Evolutionary conservation across 2,329 filamentous ascomycete species (phyloP).

Genomic region (Dichotomopilus funicola): DNA sequence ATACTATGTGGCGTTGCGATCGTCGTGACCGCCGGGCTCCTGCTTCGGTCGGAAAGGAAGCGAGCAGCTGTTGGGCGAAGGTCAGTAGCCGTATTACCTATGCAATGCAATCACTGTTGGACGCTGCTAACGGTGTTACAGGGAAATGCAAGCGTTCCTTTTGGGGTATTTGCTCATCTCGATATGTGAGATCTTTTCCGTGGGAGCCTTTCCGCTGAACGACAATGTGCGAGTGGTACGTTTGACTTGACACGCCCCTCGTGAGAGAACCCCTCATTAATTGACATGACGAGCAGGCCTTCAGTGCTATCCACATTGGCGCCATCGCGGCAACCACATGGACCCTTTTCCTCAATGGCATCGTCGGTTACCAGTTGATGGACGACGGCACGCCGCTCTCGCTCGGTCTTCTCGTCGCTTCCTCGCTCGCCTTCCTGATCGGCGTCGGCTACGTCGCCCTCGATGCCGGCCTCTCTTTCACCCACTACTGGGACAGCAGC

Average conservation of each 20-base stretch:
- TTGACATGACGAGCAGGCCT: conserved; percentile 49
- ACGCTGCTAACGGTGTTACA: conserved; percentile 31
- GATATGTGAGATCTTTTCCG: conserved; percentile 94
- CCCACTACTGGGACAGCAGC: conserved; percentile 65
- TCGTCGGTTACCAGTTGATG: conserved; percentile 87
- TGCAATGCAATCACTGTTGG: not conserved
- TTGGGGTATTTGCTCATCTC: conserved; percentile 77
- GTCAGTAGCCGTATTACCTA: conserved; percentile 40
- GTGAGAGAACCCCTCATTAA: not conserved
- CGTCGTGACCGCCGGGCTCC: conserved; percentile 54
- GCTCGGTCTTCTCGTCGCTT: conserved; percentile 65
- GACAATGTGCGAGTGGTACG: conserved; percentile 64
- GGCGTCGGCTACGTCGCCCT: conserved; percentile 94
- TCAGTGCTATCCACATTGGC: conserved; percentile 84
- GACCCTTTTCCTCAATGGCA: conserved; percentile 84
- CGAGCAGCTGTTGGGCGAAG: conserved; percentile 88
- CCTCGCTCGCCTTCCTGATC: conserved; percentile 67
- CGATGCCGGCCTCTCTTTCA: conserved; percentile 85
- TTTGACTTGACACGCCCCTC: conserved; percentile 13
- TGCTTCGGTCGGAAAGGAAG: conserved; percentile 81
- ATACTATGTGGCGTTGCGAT: conserved; percentile 75
- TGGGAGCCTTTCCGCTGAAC: conserved; percentile 78
- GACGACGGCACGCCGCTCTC: conserved; percentile 90
- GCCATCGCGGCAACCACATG: conserved; percentile 82
- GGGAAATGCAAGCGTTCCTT: conserved; percentile 96